Conservation (phyloP, 2,329 filamentous ascomycete genomes). For the Colletotrichum lentis region DNA sequence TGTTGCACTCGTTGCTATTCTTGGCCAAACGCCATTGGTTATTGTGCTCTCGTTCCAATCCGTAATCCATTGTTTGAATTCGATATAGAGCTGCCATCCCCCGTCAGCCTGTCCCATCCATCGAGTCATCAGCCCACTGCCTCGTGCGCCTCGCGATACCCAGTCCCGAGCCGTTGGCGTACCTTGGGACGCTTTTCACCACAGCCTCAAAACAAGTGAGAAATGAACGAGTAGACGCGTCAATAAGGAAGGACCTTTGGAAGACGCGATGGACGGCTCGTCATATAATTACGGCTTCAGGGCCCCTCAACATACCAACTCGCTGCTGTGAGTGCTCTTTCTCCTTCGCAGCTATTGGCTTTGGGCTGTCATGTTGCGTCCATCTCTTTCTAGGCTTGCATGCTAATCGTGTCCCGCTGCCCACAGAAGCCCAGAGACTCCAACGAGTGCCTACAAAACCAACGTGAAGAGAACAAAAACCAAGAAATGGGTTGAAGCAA, state of each 20-base stretch:
- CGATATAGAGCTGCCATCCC: neutral
- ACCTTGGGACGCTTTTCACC: slow-evolving; percentile 1
- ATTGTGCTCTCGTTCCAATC: slow-evolving; percentile 1
- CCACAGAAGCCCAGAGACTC: slow-evolving; percentile 37
- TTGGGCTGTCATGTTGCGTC: neutral
- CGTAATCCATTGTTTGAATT: neutral
- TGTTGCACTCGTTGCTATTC: neutral
- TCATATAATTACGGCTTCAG: slow-evolving; percentile 35
- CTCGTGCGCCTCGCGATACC: slow-evolving; percentile 15
- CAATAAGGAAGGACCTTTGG: slow-evolving; percentile 6
- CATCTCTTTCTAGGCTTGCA: neutral
- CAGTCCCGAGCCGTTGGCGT: slow-evolving; percentile 3
- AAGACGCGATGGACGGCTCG: slow-evolving; percentile 32
- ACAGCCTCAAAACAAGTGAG: neutral
- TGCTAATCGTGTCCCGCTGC: slow-evolving; percentile 2
- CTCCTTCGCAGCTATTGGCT: neutral
- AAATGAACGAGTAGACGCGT: slow-evolving; percentile 25
- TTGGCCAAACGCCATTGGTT: neutral
- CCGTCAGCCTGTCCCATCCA: slow-evolving; percentile 5
- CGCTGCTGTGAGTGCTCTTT: slow-evolving; percentile 30
- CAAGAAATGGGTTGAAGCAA: slow-evolving; percentile 93
- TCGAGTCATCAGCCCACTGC: slow-evolving; percentile 15
- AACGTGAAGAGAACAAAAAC: slow-evolving; percentile 92
- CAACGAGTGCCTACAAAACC: slow-evolving; percentile 68
- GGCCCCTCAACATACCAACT: slow-evolving; percentile 27